Conservation (phyloP, 2,329 filamentous ascomycete genomes). For the Bipolaris zeicola region DNA sequence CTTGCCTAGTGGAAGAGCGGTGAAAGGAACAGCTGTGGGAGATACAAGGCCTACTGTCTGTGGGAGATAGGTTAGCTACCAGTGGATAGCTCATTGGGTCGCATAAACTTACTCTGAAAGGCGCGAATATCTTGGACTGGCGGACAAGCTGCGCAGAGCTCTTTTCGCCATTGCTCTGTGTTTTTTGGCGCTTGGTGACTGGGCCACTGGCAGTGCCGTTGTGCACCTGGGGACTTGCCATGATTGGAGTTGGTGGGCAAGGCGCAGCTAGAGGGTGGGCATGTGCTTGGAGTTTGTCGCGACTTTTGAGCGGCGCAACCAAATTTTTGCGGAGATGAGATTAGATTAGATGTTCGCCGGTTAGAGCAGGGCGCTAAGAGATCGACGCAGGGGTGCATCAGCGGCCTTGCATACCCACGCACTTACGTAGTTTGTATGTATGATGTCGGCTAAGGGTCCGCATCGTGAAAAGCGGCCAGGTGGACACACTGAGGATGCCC, state of each 20-base stretch:
- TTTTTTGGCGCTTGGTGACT: slow-evolving; percentile 68
- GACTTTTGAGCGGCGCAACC: slow-evolving; percentile 8
- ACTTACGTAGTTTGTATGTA: too few species aligned
- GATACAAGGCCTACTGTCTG: slow-evolving; percentile 94
- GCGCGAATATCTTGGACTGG: slow-evolving; percentile 84
- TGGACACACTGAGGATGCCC: too few species aligned
- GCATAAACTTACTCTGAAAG: slow-evolving; percentile 73
- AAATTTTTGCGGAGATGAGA: slow-evolving; percentile 30
- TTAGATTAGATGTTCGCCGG: slow-evolving; percentile 29
- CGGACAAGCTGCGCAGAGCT: slow-evolving; percentile 49
- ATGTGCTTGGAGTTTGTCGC: slow-evolving; percentile 19
- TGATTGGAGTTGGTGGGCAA: slow-evolving; percentile 29
- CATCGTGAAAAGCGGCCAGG: background rate
- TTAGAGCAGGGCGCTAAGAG: slow-evolving; percentile 22
- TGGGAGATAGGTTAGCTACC: slow-evolving; percentile 12
- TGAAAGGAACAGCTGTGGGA: slow-evolving; percentile 87
- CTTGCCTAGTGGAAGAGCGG: slow-evolving; percentile 85
- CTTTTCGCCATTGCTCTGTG: slow-evolving; percentile 44
- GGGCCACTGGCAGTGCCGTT: slow-evolving; percentile 51
- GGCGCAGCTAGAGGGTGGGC: slow-evolving; percentile 2
- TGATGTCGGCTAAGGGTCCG: too few species aligned
- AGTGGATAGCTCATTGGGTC: background rate
- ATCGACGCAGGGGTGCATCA: slow-evolving; percentile 27
- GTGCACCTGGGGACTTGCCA: slow-evolving; percentile 60
- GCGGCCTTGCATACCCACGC: background rate